Evolutionary conservation across 208 protist species (phyloP), one percentile per base, ranked within the genome.

Genomic region (Crithidia thermophila): DNA sequence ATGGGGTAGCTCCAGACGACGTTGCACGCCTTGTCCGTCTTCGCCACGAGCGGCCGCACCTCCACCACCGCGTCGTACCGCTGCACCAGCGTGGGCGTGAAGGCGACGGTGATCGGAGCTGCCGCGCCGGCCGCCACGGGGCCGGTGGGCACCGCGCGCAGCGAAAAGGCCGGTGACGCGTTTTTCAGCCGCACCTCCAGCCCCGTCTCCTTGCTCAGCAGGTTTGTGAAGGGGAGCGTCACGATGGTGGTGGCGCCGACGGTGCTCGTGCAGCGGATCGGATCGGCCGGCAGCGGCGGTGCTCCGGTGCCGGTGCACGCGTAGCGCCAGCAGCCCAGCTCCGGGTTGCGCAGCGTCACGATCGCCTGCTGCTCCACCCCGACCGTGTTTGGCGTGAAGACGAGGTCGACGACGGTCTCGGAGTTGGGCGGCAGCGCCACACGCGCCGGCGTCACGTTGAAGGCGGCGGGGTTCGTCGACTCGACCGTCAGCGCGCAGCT

Each of bases 311-410:
- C 95, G 14, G 37, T 67, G 75, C 80, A 91, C 18, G 28, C 43
- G 76, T 94, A 98, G 39, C 81, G 67, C 94, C 94, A 98, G 74
- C 85, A 73, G 18, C 89, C 93, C 23, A 92, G 67, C 31, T 83
- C 63, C 6, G 75, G 66, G 68, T 95, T 74, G 21, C 75, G 77
- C 37, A 98, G 55, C 18, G 69, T 82, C 13, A 98, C 49, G 20
- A 71, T 39, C 4, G 77, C 67, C 46, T 71, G 78, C 74, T 97
- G 85, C 39, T 30, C 33, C 21, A 69, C 75, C 4, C 66, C 75
- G 16, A 98, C 76, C 9, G 75, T 62, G 55, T 86, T 95, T 2
- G 95, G 93, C 28, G 73, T 87, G 81, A 94, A 97, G 13, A 77
- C 50, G 60, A 98, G 57, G 28, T 87, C 73, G 31, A 94, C 64